A percentile compares a stretch with the other conserved stretches of the same genome.
Conservation (phyloP, 176 grass and related monocot species). For the Ensete ventricosum region DNA sequence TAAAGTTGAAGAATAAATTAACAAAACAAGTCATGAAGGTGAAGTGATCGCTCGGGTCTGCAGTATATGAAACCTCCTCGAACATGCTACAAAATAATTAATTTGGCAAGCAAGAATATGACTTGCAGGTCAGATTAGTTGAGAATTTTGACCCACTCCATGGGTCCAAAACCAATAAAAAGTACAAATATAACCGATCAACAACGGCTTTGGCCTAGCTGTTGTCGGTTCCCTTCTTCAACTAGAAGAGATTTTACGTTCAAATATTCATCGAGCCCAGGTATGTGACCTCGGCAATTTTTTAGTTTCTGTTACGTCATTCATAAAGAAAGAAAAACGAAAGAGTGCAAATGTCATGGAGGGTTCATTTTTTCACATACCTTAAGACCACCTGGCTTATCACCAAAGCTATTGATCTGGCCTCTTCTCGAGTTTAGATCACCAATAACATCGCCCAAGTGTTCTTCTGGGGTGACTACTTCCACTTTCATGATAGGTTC, state of each 20-base stretch:
- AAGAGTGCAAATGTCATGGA: constrained; percentile 5
- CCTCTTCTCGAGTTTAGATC: constrained; percentile 98
- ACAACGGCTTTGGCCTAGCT: too few relatives aligned
- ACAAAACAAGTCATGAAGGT: not conserved
- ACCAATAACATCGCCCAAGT: constrained; percentile 98
- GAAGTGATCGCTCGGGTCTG: not conserved
- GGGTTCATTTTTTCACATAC: constrained; percentile 31
- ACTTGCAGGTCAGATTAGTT: not conserved
- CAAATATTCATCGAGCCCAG: too few relatives aligned
- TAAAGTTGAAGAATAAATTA: not conserved
- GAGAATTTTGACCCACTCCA: not conserved
- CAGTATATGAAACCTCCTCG: not conserved
- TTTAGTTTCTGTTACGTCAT: not conserved
- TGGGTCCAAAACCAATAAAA: not conserved
- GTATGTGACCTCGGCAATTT: too few relatives aligned
- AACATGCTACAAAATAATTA: not conserved
- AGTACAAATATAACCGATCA: not conserved
- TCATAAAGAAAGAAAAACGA: constrained; percentile 1
- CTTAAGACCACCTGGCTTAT: constrained; percentile 95
- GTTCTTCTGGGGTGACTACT: constrained; percentile 94
- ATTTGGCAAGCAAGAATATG: not conserved
- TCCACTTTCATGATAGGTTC: constrained; percentile 96
- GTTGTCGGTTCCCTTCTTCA: too few relatives aligned
- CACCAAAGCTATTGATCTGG: constrained; percentile 74
- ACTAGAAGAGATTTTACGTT: too few relatives aligned